Conservation (phyloP, 306 rosid species). For the Purshia tridentata region DNA sequence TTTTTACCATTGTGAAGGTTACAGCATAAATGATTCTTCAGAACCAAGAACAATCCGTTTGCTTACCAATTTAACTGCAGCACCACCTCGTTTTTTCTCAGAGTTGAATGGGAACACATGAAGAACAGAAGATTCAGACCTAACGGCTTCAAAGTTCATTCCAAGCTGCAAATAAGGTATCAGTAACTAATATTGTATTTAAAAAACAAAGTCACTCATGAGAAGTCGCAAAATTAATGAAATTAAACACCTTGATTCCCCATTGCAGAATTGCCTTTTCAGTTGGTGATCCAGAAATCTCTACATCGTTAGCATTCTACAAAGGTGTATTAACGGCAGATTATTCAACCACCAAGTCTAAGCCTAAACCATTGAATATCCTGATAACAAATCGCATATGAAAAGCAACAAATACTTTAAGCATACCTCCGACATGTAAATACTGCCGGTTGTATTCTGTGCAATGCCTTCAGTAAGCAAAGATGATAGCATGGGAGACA, state of each 20-base stretch:
- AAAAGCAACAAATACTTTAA: not conserved
- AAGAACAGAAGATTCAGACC: conserved; percentile 59
- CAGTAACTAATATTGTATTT: conserved; percentile 5
- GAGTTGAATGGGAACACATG: conserved; percentile 88
- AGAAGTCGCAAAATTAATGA: not conserved
- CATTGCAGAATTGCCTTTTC: conserved; percentile 80
- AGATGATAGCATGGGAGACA: conserved; percentile 43
- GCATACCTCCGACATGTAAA: conserved; percentile 67
- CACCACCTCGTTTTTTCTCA: conserved; percentile 83
- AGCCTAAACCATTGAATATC: not conserved
- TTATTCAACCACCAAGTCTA: not conserved
- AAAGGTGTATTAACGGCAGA: conserved; percentile 14
- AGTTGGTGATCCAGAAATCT: conserved; percentile 91
- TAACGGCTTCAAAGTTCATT: conserved; percentile 61
- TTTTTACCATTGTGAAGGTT: too few relatives aligned
- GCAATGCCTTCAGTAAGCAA: conserved; percentile 73
- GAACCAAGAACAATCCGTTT: not conserved
- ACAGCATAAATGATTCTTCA: too few relatives aligned
- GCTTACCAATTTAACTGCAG: conserved; percentile 57
- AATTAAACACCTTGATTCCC: conserved; percentile 60
- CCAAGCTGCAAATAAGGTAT: conserved; percentile 61
- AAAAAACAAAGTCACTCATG: not conserved
- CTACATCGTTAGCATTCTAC: conserved; percentile 54
- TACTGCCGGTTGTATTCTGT: conserved; percentile 71
- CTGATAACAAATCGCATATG: not conserved